phyloP scores from a whole-genome alignment of 768 basidiomycete species.

The Tubosaeta sp. region DNA sequence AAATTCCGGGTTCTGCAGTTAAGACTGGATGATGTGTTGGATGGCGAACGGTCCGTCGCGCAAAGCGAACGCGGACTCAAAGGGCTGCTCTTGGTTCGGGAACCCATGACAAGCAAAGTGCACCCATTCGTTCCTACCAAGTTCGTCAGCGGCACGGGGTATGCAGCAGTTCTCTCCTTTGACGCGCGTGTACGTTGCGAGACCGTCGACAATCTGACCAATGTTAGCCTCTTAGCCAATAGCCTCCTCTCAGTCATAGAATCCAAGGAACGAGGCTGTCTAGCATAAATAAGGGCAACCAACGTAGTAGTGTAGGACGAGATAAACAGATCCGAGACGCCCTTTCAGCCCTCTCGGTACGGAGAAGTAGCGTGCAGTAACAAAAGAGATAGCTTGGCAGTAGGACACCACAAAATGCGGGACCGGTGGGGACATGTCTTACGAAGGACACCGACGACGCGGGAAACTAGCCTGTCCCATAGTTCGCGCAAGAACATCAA shows the following conservation, averaged over 20 bases:
- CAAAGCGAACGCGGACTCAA: too few species aligned
- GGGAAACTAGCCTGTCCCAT: not conserved
- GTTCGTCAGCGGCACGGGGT: too few species aligned
- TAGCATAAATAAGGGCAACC: not conserved
- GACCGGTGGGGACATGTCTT: not conserved
- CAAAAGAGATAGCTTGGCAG: not conserved
- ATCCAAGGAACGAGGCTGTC: not conserved
- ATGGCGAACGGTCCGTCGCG: too few species aligned
- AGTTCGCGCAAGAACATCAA: not conserved
- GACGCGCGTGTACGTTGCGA: too few species aligned
- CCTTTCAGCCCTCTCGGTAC: not conserved
- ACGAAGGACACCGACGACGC: not conserved
- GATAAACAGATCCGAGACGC: not conserved
- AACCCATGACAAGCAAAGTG: too few species aligned
- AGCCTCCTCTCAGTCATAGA: not conserved
- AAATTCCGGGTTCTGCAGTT: too few species aligned
- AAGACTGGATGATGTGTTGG: too few species aligned
- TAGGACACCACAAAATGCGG: not conserved
- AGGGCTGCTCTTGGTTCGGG: too few species aligned
- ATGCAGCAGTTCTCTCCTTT: too few species aligned
- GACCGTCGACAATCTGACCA: too few species aligned
- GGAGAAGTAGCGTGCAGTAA: not conserved
- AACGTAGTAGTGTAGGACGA: not conserved
- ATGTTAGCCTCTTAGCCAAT: slow-evolving; percentile 1
- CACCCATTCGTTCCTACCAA: too few species aligned